phyloP scores from a whole-genome alignment of 495 filamentous ascomycete species.

The Aspergillus conjunctus region DNA sequence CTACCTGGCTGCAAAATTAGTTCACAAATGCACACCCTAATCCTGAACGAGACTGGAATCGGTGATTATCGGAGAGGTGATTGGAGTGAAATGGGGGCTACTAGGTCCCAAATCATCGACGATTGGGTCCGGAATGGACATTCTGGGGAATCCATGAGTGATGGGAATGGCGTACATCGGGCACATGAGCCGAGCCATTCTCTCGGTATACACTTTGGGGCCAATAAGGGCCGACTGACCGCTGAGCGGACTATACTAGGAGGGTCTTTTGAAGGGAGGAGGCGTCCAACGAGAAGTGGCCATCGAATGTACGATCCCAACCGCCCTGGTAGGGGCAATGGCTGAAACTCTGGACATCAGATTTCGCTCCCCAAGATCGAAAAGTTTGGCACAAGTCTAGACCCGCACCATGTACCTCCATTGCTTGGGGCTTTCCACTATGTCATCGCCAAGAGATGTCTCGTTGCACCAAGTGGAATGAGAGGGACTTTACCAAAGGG shows the following conservation, averaged over 20 bases:
- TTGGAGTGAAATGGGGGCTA: constrained; percentile 8
- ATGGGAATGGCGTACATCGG: constrained; percentile 19
- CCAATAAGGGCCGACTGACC: constrained; percentile 13
- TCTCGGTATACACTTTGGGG: constrained; percentile 22
- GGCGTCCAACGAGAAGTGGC: constrained; percentile 10
- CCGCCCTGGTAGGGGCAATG: constrained; percentile 18
- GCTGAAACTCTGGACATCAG: constrained; percentile 25
- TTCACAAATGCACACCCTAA: constrained; percentile 10
- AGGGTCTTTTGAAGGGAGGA: neutral
- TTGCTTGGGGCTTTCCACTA: constrained; percentile 12
- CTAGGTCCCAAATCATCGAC: neutral
- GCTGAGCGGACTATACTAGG: neutral
- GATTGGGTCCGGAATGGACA: constrained; percentile 22
- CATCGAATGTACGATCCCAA: constrained; percentile 12
- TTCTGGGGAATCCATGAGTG: constrained; percentile 26
- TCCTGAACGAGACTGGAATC: constrained; percentile 15
- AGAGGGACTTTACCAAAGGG: constrained; percentile 5
- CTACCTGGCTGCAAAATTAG: constrained; percentile 14
- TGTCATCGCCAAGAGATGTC: constrained; percentile 14
- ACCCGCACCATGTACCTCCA: constrained; percentile 11
- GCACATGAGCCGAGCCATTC: constrained; percentile 24
- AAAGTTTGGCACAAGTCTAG: constrained; percentile 25
- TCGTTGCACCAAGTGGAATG: constrained; percentile 3
- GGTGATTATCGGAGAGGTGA: constrained; percentile 16
- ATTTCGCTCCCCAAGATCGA: constrained; percentile 20